phyloP scores from a whole-genome alignment of 441 rosid species.

The Eugenia klotzschiana region DNA sequence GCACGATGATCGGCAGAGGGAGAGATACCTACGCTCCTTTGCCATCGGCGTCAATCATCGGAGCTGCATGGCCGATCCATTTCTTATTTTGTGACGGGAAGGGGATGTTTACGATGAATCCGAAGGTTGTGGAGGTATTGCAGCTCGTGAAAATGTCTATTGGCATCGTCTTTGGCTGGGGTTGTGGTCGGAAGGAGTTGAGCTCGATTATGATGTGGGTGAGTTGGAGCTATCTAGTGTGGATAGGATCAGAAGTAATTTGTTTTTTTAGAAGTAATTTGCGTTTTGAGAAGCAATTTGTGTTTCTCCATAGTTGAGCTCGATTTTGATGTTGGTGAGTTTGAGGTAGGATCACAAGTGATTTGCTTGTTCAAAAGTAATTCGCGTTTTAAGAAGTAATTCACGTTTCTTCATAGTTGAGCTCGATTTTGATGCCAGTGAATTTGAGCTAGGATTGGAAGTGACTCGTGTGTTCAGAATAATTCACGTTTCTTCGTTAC shows the following conservation, averaged over 20 bases:
- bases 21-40: slow-evolving; percentile 14
- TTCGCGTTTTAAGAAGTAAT: no score
- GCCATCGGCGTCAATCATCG: slow-evolving; percentile 30
- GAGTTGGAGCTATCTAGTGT: not conserved
- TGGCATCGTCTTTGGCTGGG: slow-evolving; percentile 86
- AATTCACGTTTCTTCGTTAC: no score
- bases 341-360: no score
- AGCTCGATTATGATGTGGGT: slow-evolving; percentile 90
- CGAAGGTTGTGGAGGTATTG: slow-evolving; percentile 78
- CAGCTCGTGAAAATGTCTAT: slow-evolving; percentile 86
- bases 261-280: not conserved
- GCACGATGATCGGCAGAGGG: slow-evolving; percentile 18
- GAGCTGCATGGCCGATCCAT: slow-evolving; percentile 79
- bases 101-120: slow-evolving; percentile 95
- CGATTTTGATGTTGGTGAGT: no score
- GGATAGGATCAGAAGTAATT: not conserved
- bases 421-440: no score
- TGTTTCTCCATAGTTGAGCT: no score
- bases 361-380: no score
- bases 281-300: no score
- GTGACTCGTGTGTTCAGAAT: no score
- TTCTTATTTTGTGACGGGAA: slow-evolving; percentile 72
- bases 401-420: no score
- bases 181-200: slow-evolving; percentile 89
- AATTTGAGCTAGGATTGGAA: no score